Percentiles rank a stretch among this genome's conserved stretches.
These are phyloP conservation scores for Mariannaea elegans DNA, from an alignment of 2,329 filamentous ascomycete species.

Conservation along the genomic window DNA sequence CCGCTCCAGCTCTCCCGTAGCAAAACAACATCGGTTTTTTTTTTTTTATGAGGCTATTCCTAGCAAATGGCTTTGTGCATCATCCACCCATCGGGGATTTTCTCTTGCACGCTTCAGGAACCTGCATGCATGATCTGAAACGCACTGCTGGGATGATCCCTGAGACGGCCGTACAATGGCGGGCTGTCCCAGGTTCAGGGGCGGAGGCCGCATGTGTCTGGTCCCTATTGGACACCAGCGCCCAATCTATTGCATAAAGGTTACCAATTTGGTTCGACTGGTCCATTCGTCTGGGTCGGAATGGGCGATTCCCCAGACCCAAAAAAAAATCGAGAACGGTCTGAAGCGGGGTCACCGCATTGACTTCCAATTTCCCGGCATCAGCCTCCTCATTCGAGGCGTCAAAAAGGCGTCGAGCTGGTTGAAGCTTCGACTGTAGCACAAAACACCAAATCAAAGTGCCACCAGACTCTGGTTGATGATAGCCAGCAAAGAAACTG, in stretches of 20 bases:
- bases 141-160: conserved; percentile 14
- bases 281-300: conserved; percentile 8
- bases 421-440: background rate
- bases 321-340: conserved; percentile 21
- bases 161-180: conserved; percentile 10
- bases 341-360: conserved; percentile 14
- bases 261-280: background rate
- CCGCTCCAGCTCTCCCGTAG: no score
- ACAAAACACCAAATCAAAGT: background rate
- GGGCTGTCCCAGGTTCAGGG: conserved; percentile 23
- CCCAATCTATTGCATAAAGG: background rate
- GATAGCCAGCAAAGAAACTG: background rate
- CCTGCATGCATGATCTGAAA: conserved; percentile 23
- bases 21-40: no score
- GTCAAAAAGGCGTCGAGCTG: background rate
- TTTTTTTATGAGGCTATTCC: conserved; percentile 14
- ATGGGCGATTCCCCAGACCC: conserved; percentile 20
- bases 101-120: background rate
- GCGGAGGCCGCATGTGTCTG: background rate
- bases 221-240: background rate
- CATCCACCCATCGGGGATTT: conserved; percentile 7
- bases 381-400: conserved; percentile 1
- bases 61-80: background rate
- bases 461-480: background rate
- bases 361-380: conserved; percentile 19